A percentile compares a stretch with the other conserved stretches of the same genome.
phyloP scores from a whole-genome alignment of 768 basidiomycete species.

The Calocera cornea region DNA sequence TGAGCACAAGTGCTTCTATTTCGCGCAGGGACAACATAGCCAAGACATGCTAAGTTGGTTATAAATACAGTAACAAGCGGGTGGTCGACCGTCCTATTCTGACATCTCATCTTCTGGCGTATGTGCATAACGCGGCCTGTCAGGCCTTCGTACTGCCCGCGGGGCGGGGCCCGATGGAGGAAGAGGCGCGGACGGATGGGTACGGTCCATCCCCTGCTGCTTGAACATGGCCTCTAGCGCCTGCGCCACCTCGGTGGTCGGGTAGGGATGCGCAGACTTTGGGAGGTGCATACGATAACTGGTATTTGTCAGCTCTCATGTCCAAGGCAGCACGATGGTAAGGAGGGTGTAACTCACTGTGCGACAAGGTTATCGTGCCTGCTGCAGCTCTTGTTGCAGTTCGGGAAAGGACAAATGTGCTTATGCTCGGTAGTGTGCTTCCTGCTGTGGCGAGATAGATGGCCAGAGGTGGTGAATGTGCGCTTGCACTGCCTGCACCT shows the following conservation, averaged over 20 bases:
- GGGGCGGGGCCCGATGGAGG: neutral
- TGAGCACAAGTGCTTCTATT: too few species aligned
- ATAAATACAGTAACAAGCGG: neutral
- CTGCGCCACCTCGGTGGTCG: neutral
- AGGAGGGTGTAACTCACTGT: conserved; percentile 32
- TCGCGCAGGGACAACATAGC: too few species aligned
- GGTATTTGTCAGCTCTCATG: neutral
- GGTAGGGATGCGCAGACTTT: neutral
- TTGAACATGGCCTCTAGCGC: neutral
- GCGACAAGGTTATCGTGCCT: conserved; percentile 76
- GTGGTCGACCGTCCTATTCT: neutral
- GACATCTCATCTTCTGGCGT: too few species aligned
- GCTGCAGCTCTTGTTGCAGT: conserved; percentile 81
- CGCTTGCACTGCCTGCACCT: conserved; percentile 33
- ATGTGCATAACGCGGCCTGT: too few species aligned
- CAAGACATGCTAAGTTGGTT: too few species aligned
- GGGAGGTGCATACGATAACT: conserved; percentile 1
- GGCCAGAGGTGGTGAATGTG: conserved; percentile 77
- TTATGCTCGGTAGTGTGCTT: conserved; percentile 88
- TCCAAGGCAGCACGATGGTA: neutral
- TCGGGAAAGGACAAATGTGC: conserved; percentile 89
- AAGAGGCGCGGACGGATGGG: neutral
- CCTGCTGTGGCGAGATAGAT: conserved; percentile 78
- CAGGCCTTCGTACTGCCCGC: too few species aligned
- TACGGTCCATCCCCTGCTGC: neutral